These are phyloP conservation scores for Boletellus emodensis DNA, from an alignment of 768 basidiomycete genomes.

Conservation along the genomic window DNA sequence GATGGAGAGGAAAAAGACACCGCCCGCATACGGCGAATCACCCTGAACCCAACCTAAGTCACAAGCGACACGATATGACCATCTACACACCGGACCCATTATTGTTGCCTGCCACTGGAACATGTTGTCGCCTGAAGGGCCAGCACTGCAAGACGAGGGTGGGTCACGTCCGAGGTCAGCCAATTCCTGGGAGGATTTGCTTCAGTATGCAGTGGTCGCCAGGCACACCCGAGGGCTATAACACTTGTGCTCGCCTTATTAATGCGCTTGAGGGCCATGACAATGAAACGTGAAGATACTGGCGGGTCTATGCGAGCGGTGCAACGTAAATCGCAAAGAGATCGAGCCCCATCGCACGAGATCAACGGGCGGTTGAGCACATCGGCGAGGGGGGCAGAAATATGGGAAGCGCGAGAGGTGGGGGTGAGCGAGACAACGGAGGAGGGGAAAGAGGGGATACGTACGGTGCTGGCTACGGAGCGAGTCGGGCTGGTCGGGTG, in stretches of 20 bases:
- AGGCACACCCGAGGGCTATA: background rate
- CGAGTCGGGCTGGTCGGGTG: conserved; percentile 1
- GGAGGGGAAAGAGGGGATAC: conserved; percentile 1
- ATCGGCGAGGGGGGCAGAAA: background rate
- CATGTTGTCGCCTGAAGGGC: conserved; percentile 96
- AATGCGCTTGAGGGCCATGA: conserved; percentile 98
- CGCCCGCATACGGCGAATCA: conserved; percentile 97
- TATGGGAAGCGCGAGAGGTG: background rate
- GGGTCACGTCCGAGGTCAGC: conserved; percentile 99
- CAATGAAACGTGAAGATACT: conserved; percentile 6
- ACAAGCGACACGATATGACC: conserved; percentile 8
- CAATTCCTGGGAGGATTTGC: conserved; percentile 68
- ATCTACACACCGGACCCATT: conserved; percentile 88
- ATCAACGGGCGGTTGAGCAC: conserved; percentile 26
- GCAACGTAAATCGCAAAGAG: conserved; percentile 19
- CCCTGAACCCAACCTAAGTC: conserved; percentile 49
- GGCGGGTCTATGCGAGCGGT: conserved; percentile 13
- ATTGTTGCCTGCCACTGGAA: conserved; percentile 99
- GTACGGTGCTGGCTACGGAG: conserved; percentile 2
- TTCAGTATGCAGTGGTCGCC: conserved; percentile 14
- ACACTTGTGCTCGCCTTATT: conserved; percentile 70
- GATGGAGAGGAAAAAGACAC: conserved; percentile 97
- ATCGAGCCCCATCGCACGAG: conserved; percentile 36
- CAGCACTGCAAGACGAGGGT: conserved; percentile 98
- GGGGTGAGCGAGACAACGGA: background rate